Evolutionary conservation across 306 rosid genomes (phyloP).

Genomic region (Acacia crassicarpa): DNA sequence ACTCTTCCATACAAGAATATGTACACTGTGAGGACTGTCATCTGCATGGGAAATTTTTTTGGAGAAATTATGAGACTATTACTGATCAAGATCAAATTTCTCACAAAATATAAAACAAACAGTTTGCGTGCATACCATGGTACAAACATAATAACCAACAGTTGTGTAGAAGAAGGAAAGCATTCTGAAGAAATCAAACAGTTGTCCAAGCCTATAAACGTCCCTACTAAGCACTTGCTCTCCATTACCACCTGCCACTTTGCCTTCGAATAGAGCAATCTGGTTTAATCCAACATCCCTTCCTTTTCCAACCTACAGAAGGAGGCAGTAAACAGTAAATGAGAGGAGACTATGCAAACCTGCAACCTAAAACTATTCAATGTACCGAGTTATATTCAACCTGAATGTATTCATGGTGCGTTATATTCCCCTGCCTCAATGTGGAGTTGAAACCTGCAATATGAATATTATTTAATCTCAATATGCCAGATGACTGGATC

Average conservation of each 20-base stretch:
- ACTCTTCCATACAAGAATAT: slow-evolving; percentile 88
- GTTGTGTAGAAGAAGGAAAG: slow-evolving; percentile 92
- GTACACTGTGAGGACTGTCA: slow-evolving; percentile 93
- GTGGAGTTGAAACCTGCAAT: slow-evolving; percentile 94
- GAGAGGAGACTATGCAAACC: slow-evolving; percentile 17
- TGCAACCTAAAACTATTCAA: slow-evolving; percentile 27
- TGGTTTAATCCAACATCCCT: slow-evolving; percentile 98
- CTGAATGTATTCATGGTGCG: slow-evolving; percentile 98
- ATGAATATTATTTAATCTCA: slow-evolving; percentile 4
- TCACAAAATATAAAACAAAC: background rate
- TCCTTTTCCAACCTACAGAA: slow-evolving; percentile 95
- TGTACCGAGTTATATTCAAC: slow-evolving; percentile 39
- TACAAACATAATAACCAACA: slow-evolving; percentile 92
- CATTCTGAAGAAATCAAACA: slow-evolving; percentile 96
- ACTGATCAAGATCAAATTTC: slow-evolving; percentile 21
- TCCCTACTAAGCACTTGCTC: slow-evolving; percentile 98
- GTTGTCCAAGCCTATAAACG: slow-evolving; percentile 87
- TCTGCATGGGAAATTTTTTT: slow-evolving; percentile 52
- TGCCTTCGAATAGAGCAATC: slow-evolving; percentile 98
- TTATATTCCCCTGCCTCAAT: slow-evolving; percentile 88
- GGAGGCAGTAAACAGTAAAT: slow-evolving; percentile 30
- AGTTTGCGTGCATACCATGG: slow-evolving; percentile 61
- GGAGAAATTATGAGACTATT: slow-evolving; percentile 15
- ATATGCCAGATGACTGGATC: background rate
- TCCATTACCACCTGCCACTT: slow-evolving; percentile 99